These are phyloP conservation scores for Barnettozyma botsteinii DNA, from an alignment of 805 yeast genomes.

Conservation along the genomic window DNA sequence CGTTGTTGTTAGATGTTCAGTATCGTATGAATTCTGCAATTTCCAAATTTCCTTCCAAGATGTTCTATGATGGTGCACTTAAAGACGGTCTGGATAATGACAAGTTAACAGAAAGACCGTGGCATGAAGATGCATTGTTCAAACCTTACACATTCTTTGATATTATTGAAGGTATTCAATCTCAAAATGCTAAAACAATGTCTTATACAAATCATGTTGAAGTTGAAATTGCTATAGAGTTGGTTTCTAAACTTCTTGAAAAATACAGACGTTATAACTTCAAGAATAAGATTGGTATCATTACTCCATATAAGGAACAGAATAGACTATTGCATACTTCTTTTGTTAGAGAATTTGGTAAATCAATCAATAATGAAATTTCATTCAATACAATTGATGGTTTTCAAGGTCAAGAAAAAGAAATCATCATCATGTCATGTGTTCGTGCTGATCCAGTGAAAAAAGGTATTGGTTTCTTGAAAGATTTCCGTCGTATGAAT, in stretches of 20 bases:
- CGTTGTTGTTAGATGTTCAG: constrained; percentile 79
- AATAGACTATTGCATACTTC: constrained; percentile 49
- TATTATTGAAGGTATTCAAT: constrained; percentile 57
- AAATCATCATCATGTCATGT: constrained; percentile 88
- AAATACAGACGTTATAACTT: constrained; percentile 45
- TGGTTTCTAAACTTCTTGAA: constrained; percentile 48
- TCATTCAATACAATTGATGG: constrained; percentile 97
- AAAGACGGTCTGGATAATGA: constrained; percentile 77
- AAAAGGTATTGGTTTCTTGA: constrained; percentile 74
- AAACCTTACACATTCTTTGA: constrained; percentile 80
- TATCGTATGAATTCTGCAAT: constrained; percentile 97
- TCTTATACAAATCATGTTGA: constrained; percentile 71
- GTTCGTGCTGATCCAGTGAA: constrained; percentile 73
- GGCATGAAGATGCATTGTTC: constrained; percentile 61
- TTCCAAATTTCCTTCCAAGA: constrained; percentile 76
- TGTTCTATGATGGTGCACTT: constrained; percentile 70
- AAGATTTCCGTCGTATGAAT: constrained; percentile 92
- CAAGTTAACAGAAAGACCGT: constrained; percentile 51
- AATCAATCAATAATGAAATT: constrained; percentile 52
- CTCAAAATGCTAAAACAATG: constrained; percentile 54
- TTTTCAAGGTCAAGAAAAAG: constrained; percentile 97
- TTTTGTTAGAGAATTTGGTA: constrained; percentile 60
- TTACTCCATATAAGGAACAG: constrained; percentile 94
- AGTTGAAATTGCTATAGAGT: constrained; percentile 64
- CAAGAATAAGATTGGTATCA: constrained; percentile 75